Evolutionary conservation across 2,329 filamentous ascomycete genomes (phyloP).

Genomic region (Fusarium nygamai): DNA sequence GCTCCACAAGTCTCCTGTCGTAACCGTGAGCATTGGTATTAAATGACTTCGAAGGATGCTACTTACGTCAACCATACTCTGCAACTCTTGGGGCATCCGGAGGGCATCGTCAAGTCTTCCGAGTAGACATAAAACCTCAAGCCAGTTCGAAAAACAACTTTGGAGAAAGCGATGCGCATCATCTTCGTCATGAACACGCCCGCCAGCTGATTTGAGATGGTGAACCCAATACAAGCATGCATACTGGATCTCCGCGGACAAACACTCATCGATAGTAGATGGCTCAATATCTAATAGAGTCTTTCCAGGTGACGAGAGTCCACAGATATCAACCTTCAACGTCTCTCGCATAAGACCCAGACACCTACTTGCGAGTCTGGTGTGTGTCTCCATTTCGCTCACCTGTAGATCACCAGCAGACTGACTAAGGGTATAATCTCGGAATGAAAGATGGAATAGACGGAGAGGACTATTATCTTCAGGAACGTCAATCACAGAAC

Average conservation of each 20-base stretch:
- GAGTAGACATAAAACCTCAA: not conserved
- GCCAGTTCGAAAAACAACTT: not conserved
- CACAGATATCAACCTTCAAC: slow-evolving; percentile 51
- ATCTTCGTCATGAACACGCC: not conserved
- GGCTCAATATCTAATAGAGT: accelerated
- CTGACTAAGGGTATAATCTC: slow-evolving; percentile 48
- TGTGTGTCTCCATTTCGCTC: slow-evolving; percentile 37
- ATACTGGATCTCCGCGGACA: slow-evolving; percentile 1
- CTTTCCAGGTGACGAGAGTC: slow-evolving; percentile 10
- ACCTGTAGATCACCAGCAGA: slow-evolving; percentile 29
- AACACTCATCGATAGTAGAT: not conserved
- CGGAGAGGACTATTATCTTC: not conserved
- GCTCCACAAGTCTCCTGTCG: not conserved
- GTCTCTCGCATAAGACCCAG: slow-evolving; percentile 37
- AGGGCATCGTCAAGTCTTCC: accelerated
- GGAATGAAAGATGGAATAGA: slow-evolving; percentile 50
- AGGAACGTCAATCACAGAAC: slow-evolving; percentile 1
- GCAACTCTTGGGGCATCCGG: not conserved
- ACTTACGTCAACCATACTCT: not conserved
- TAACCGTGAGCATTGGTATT: not conserved
- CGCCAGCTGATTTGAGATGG: slow-evolving; percentile 42
- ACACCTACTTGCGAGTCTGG: slow-evolving; percentile 19
- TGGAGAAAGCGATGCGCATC: not conserved
- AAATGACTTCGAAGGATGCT: accelerated
- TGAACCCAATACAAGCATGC: slow-evolving; percentile 44